Percentiles rank a stretch among this genome's conserved stretches.
Conservation (phyloP, 2,329 filamentous ascomycete species). For the Aspergillus latus region DNA sequence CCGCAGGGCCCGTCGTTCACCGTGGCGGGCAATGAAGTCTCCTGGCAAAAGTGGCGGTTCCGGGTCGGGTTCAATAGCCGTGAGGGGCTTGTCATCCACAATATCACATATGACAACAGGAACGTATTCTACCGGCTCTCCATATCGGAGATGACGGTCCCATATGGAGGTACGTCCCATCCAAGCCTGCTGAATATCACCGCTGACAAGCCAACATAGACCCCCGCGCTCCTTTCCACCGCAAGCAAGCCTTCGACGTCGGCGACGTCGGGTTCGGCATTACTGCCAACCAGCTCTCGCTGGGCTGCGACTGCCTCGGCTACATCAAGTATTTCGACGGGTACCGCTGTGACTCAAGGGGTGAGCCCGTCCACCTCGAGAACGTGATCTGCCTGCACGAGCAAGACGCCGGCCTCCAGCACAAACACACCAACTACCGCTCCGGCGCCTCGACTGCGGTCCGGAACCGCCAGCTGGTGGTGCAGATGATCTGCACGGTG, state of each 20-base stretch:
- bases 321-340: slow-evolving; percentile 68
- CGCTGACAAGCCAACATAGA: slow-evolving; percentile 39
- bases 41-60: slow-evolving; percentile 68
- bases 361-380: slow-evolving; percentile 57
- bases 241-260: slow-evolving; percentile 69
- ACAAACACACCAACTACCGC: slow-evolving; percentile 73
- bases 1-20: slow-evolving; percentile 65
- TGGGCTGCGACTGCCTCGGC: slow-evolving; percentile 71
- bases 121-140: slow-evolving; percentile 67
- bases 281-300: slow-evolving; percentile 67
- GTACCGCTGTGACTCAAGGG: slow-evolving; percentile 59
- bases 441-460: slow-evolving; percentile 63
- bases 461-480: slow-evolving; percentile 65
- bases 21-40: slow-evolving; percentile 56
- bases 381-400: slow-evolving; percentile 71
- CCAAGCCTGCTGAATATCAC: neutral
- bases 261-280: slow-evolving; percentile 67
- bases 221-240: slow-evolving; percentile 66
- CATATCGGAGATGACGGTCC: slow-evolving; percentile 65
- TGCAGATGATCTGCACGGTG: slow-evolving; percentile 70
- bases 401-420: slow-evolving; percentile 67
- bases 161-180: slow-evolving; percentile 38
- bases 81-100: slow-evolving; percentile 68
- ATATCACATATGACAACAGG: slow-evolving; percentile 63
- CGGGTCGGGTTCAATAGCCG: slow-evolving; percentile 62